phyloP scores from a whole-genome alignment of 139 green algal genomes.

The Chlamydomonas sp. region DNA sequence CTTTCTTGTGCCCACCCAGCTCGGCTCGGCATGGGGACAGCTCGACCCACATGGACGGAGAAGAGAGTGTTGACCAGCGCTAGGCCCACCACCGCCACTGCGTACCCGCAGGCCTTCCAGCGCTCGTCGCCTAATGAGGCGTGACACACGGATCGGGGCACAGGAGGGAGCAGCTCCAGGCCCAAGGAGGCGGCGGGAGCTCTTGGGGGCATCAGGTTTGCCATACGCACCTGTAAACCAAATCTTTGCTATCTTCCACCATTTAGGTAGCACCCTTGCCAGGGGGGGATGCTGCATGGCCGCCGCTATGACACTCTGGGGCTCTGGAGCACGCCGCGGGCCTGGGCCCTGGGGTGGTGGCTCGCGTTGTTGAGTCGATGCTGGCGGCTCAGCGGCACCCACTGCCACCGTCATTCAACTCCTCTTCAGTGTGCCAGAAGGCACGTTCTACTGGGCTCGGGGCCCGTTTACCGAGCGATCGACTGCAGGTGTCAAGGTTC shows the following conservation, averaged over 20 bases:
- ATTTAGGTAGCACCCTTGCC: constrained; percentile 10
- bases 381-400: too few species aligned
- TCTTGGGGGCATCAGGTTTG: neutral
- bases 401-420: too few species aligned
- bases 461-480: too few species aligned
- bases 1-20: too few species aligned
- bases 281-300: neutral
- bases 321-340: neutral
- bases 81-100: constrained; percentile 15
- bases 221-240: constrained; percentile 18
- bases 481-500: too few species aligned
- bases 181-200: neutral
- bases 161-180: neutral
- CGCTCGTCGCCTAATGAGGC: constrained; percentile 34
- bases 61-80: constrained; percentile 39
- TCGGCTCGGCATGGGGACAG: too few species aligned
- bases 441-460: too few species aligned
- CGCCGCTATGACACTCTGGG: neutral
- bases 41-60: constrained; percentile 21
- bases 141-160: neutral
- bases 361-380: too few species aligned
- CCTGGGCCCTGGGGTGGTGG: too few species aligned
- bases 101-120: constrained; percentile 32
- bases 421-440: too few species aligned
- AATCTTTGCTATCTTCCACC: constrained; percentile 6